Evolutionary conservation across 768 basidiomycete genomes (phyloP).

Genomic region (Calocybe cyanea): DNA sequence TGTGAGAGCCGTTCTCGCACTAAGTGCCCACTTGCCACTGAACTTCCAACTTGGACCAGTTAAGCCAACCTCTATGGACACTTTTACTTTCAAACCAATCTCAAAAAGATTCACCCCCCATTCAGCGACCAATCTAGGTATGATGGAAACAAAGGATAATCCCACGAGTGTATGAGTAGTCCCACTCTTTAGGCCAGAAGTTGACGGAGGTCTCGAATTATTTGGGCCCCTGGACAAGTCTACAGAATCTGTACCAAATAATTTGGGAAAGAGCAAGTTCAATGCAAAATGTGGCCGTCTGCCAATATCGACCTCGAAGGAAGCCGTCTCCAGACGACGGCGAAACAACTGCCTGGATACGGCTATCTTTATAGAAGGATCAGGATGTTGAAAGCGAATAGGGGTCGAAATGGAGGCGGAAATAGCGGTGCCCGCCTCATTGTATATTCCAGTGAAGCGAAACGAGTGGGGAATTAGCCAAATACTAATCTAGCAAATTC

Average conservation of each 20-base stretch:
- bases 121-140: conserved; percentile 49
- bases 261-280: conserved; percentile 38
- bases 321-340: conserved; percentile 41
- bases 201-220: conserved; percentile 34
- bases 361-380: conserved; percentile 40
- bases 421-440: conserved; percentile 43
- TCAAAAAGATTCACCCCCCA: conserved; percentile 51
- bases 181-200: conserved; percentile 46
- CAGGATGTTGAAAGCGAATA: conserved; percentile 27
- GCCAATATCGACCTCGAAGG: conserved; percentile 35
- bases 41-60: conserved; percentile 39
- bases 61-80: conserved; percentile 46
- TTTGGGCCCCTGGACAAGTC: conserved; percentile 17
- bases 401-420: conserved; percentile 33
- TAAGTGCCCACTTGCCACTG: conserved; percentile 44
- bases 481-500: conserved; percentile 14
- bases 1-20: conserved; percentile 38
- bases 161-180: conserved; percentile 47
- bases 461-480: conserved; percentile 33
- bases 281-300: conserved; percentile 35
- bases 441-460: conserved; percentile 47
- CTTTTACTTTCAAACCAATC: conserved; percentile 49
- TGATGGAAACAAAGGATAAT: conserved; percentile 39
- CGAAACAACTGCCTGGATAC: conserved; percentile 51
- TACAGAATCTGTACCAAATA: conserved; percentile 27